Evolutionary conservation across 306 rosid genomes (phyloP).

Genomic region (Dryas alaskensis): DNA sequence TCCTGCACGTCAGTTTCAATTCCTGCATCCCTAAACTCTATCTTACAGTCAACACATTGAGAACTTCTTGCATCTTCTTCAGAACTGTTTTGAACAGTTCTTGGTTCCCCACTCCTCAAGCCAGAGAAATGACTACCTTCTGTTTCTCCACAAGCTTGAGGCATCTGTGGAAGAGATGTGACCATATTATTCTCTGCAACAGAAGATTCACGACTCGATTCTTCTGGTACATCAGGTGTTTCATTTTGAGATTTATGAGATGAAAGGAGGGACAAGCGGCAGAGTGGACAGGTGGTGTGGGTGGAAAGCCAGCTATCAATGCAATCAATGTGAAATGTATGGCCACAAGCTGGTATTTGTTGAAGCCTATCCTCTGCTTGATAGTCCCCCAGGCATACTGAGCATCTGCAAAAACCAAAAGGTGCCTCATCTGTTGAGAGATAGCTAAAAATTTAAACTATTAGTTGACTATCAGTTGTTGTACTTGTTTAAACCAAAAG

Average conservation of each 20-base stretch:
- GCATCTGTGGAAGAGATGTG: conserved; percentile 28
- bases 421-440: background rate
- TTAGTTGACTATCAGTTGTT: too few species aligned
- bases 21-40: conserved; percentile 16
- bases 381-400: conserved; percentile 86
- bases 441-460: background rate
- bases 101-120: conserved; percentile 31
- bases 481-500: too few species aligned
- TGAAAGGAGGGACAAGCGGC: conserved; percentile 69
- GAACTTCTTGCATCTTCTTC: conserved; percentile 33
- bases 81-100: conserved; percentile 23
- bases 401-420: conserved; percentile 47
- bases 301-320: conserved; percentile 86
- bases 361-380: conserved; percentile 79
- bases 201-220: conserved; percentile 26
- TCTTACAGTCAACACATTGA: conserved; percentile 30
- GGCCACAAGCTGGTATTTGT: conserved; percentile 84
- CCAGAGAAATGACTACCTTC: conserved; percentile 23
- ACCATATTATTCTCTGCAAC: conserved; percentile 20
- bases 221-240: conserved; percentile 31
- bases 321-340: conserved; percentile 79
- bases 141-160: conserved; percentile 37
- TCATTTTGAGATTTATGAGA: conserved; percentile 44
- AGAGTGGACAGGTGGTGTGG: conserved; percentile 91
- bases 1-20: background rate